phyloP scores from a whole-genome alignment of 1,284 basidiomycete species.

The Meira miltonrushii region DNA sequence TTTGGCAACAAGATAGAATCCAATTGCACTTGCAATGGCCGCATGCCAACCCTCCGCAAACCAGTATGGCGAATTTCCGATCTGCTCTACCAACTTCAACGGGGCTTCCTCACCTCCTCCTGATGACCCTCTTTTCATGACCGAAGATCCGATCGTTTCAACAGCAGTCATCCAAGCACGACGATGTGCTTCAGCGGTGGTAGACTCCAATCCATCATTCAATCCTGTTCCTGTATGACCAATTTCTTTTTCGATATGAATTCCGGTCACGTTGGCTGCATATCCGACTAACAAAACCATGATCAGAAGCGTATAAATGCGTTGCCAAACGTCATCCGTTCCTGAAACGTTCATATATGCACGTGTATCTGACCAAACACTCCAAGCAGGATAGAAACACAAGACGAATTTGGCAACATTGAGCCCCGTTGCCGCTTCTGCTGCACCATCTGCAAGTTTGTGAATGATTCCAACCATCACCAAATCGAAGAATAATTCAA shows the following conservation, averaged over 20 bases:
- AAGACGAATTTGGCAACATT: constrained; percentile 48
- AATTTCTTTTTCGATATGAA: constrained; percentile 24
- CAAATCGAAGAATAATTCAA: constrained; percentile 52
- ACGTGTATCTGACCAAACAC: constrained; percentile 43
- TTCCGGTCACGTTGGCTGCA: constrained; percentile 39
- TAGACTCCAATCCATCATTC: background rate
- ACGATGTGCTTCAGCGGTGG: background rate
- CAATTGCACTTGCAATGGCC: constrained; percentile 33
- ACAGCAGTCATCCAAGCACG: background rate
- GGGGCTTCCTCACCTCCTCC: background rate
- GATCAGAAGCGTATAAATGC: constrained; percentile 38
- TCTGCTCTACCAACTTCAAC: constrained; percentile 12
- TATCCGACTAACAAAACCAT: constrained; percentile 51
- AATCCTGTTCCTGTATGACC: background rate
- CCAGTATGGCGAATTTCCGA: constrained; percentile 26
- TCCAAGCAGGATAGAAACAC: constrained; percentile 45
- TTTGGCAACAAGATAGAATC: constrained; percentile 45
- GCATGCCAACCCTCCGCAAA: constrained; percentile 30
- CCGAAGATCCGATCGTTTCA: background rate
- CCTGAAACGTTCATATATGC: constrained; percentile 46
- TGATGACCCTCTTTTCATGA: background rate
- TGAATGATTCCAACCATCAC: constrained; percentile 47
- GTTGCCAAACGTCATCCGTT: constrained; percentile 48
- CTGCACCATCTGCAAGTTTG: constrained; percentile 35
- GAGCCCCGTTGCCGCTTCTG: constrained; percentile 31